Percentiles rank a stretch among this genome's conserved stretches.
phyloP scores from a whole-genome alignment of 2,329 filamentous ascomycete species.

The Paraconiothyrium sp. region DNA sequence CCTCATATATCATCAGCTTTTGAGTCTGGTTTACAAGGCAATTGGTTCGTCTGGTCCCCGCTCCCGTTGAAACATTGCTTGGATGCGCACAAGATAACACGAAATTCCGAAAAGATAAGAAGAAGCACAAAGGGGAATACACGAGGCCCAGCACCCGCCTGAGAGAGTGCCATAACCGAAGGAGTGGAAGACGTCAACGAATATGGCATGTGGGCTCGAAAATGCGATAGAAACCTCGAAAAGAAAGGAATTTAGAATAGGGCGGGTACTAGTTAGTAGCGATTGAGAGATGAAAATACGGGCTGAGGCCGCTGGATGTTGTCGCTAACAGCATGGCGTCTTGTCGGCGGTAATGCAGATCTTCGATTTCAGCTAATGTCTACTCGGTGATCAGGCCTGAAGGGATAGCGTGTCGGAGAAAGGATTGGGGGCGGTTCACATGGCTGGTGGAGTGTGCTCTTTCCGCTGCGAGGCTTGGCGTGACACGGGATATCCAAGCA shows the following conservation, averaged over 20 bases:
- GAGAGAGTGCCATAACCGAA: not conserved
- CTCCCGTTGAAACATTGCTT: constrained; percentile 8
- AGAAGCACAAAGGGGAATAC: not conserved
- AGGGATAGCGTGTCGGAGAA: not conserved
- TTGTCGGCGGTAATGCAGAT: not conserved
- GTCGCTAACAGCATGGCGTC: not conserved
- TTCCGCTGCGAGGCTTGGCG: not conserved
- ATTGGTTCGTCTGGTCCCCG: constrained; percentile 8
- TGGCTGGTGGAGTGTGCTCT: not conserved
- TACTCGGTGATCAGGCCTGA: not conserved
- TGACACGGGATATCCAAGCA: not conserved
- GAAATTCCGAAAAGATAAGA: not conserved
- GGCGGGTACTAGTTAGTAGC: not conserved
- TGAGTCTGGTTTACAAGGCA: constrained; percentile 15
- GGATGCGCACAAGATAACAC: not conserved
- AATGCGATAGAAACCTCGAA: not conserved
- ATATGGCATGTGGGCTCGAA: not conserved
- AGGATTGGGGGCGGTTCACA: not conserved
- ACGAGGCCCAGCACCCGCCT: not conserved
- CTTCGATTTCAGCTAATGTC: no score
- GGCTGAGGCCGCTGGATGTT: no score
- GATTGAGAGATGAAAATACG: not conserved
- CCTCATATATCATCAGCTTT: constrained; percentile 11
- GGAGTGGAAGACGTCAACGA: not conserved
- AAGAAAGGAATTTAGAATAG: not conserved